phyloP scores from a whole-genome alignment of 805 yeast species.

The Myxozyma monticola region DNA sequence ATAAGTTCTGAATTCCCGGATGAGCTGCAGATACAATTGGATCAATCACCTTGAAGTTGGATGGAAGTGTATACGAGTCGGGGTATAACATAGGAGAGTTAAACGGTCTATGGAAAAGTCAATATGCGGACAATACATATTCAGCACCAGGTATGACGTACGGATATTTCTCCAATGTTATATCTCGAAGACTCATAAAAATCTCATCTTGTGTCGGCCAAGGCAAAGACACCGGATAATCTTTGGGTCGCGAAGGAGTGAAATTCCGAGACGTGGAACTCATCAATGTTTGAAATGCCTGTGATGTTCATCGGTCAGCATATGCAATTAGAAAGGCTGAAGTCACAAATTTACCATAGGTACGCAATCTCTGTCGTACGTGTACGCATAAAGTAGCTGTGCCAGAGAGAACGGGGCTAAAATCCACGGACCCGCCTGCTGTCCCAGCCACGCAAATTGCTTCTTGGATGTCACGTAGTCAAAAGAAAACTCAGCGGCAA shows the following conservation, averaged over 20 bases:
- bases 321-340: background rate
- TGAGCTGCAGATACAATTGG: slow-evolving; percentile 30
- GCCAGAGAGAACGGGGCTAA: slow-evolving; percentile 44
- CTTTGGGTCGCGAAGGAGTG: slow-evolving; percentile 36
- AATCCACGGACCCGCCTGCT: slow-evolving; percentile 43
- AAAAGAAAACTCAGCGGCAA: slow-evolving; percentile 40
- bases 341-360: slow-evolving; percentile 31
- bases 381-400: slow-evolving; percentile 42
- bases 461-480: slow-evolving; percentile 41
- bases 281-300: slow-evolving; percentile 36
- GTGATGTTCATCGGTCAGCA: background rate
- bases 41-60: slow-evolving; percentile 18
- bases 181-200: slow-evolving; percentile 37
- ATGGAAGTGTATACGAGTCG: slow-evolving; percentile 26
- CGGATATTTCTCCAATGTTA: slow-evolving; percentile 39
- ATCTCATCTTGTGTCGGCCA: slow-evolving; percentile 41
- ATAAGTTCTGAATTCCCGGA: slow-evolving; percentile 26
- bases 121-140: background rate
- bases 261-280: slow-evolving; percentile 36
- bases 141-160: slow-evolving; percentile 8
- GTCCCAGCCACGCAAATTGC: slow-evolving; percentile 38
- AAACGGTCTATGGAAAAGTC: slow-evolving; percentile 18
- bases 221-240: slow-evolving; percentile 34
- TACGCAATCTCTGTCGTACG: slow-evolving; percentile 40
- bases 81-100: slow-evolving; percentile 32